phyloP scores from a whole-genome alignment of 257 asterid species.

The Solanum bukasovii region DNA sequence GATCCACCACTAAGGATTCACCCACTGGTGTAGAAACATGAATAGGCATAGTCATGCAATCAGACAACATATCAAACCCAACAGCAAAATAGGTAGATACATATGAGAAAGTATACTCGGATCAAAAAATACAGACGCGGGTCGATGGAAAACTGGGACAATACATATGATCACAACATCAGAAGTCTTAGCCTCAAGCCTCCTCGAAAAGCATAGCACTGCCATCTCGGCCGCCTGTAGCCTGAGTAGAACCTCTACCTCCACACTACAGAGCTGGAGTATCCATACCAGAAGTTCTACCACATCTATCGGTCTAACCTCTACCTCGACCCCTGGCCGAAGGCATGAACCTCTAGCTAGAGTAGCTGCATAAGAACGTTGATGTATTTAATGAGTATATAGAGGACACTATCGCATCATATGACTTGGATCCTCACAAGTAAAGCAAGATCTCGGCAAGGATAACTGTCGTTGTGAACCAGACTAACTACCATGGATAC shows the following conservation, averaged over 20 bases:
- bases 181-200: no score
- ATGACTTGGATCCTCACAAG: neutral
- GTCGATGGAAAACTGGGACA: neutral
- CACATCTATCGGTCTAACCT: neutral
- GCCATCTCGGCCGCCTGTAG: neutral
- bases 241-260: neutral
- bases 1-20: neutral
- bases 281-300: neutral
- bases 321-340: neutral
- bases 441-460: neutral
- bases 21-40: neutral
- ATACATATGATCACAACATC: no score
- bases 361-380: neutral
- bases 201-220: neutral
- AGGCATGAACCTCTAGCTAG: neutral
- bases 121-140: neutral
- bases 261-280: neutral
- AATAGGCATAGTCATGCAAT: no score
- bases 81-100: neutral
- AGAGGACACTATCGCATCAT: neutral
- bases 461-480: neutral
- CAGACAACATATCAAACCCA: neutral
- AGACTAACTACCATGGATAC: neutral
- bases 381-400: neutral
- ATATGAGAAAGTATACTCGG: neutral